Evolutionary conservation across 208 protist species (phyloP), one percentile per base, ranked within the genome.

Genomic region (Crithidia brevicula): DNA sequence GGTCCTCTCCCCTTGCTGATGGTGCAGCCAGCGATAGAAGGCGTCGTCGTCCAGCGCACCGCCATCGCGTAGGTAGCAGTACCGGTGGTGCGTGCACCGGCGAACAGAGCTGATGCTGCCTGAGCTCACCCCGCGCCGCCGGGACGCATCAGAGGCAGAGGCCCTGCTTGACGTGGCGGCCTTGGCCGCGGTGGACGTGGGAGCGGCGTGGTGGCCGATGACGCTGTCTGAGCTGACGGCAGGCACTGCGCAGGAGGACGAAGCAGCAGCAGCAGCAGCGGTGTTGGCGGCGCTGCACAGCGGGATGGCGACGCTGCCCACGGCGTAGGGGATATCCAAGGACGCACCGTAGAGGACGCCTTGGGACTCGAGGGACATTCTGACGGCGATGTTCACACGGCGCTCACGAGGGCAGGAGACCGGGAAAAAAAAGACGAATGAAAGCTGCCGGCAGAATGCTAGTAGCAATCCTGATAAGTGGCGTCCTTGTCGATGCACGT

Each of bases 11-110:
- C 25, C 40, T 27, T 13, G 63, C 13, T 50, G 63, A 6, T 72
- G 45, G 43, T 56, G 33, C n/a, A 88, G 38, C 74, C 81, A 91
- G 51, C 90, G 85, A 61, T 89, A 93, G 40, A 90, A 91, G 49
- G 81, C 62, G 63, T 96, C 88, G 45, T 81, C 42, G 20, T 52
- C 59, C 11, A 88, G 74, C 0, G 51, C 53, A 3, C 77, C 34
- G 23, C 91, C 88, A 61, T 95, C 88, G 25, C 91, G 87, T 3
- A 96, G 36, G 64, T 94, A 96, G 67, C 81, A 88, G 75, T 85
- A 91, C 20, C 91, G 81, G 31, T 82, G 49, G 56, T 94, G 91
- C 16, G 89, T 92, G 71, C 79, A 89, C 6, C 82, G 79, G 42
- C 67, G 77, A 36, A 67, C 80, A 57, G 62, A 80, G 46, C 54